These are phyloP conservation scores for bread wheat (Triticum aestivum) DNA, from an alignment of 176 grass and related monocot species.

Conservation along the genomic window IWGSC_CS_RefSeq_v2.1 NC_057796.1:54163493-54163992, in stretches of 20 bases:
- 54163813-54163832: too few relatives aligned
- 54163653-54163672: conserved; percentile 1
- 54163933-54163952: too few relatives aligned
- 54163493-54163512: neutral
- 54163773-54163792: too few relatives aligned
- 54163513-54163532: neutral
- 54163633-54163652: neutral
- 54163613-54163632: neutral
- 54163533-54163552: neutral
- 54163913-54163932: too few relatives aligned
- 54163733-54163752: too few relatives aligned
- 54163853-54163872: too few relatives aligned
- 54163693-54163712: neutral
- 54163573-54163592: conserved; percentile 1
- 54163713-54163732: neutral
- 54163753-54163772: too few relatives aligned
- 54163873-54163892: too few relatives aligned
- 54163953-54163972: too few relatives aligned
- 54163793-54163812: too few relatives aligned
- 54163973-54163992: too few relatives aligned
- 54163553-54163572: neutral
- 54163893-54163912: too few relatives aligned
- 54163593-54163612: neutral
- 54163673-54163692: neutral
- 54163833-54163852: neutral